Conservation (phyloP, 768 basidiomycete species). For the Rhizopogon vulgaris region DNA sequence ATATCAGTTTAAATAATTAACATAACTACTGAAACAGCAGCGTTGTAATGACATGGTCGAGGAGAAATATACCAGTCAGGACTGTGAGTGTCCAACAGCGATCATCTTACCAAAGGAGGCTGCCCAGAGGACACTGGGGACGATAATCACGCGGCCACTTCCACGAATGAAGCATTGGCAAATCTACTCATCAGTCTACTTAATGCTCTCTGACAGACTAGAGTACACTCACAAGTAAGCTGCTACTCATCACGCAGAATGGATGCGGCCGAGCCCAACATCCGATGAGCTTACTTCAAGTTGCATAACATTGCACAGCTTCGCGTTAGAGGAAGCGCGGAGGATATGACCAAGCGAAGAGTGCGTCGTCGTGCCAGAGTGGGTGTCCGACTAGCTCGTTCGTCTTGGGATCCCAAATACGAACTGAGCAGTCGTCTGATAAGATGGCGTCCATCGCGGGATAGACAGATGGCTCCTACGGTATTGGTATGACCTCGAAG, state of each 20-base stretch:
- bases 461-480: too few relatives aligned
- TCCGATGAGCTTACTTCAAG: conserved; percentile 15
- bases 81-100: too few relatives aligned
- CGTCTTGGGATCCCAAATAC: too few relatives aligned
- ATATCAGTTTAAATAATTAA: too few relatives aligned
- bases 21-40: neutral
- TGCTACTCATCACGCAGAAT: conserved; percentile 30
- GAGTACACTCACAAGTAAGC: conserved; percentile 27
- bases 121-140: conserved; percentile 18
- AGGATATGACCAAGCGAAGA: too few relatives aligned
- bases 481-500: too few relatives aligned
- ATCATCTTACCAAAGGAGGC: conserved; percentile 17
- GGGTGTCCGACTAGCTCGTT: too few relatives aligned
- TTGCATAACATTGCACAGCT: too few relatives aligned
- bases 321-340: too few relatives aligned
- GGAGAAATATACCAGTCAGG: conserved; percentile 9
- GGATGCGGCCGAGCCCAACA: conserved; percentile 22
- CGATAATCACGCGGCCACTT: conserved; percentile 8
- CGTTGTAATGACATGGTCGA: conserved; percentile 6
- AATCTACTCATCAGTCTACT: conserved; percentile 20
- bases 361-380: too few relatives aligned
- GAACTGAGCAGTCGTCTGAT: too few relatives aligned
- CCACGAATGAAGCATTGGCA: conserved; percentile 29
- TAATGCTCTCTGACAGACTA: neutral
- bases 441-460: too few relatives aligned